Conservation (phyloP, 2,329 filamentous ascomycete species). For the Phoma sp. region DNA sequence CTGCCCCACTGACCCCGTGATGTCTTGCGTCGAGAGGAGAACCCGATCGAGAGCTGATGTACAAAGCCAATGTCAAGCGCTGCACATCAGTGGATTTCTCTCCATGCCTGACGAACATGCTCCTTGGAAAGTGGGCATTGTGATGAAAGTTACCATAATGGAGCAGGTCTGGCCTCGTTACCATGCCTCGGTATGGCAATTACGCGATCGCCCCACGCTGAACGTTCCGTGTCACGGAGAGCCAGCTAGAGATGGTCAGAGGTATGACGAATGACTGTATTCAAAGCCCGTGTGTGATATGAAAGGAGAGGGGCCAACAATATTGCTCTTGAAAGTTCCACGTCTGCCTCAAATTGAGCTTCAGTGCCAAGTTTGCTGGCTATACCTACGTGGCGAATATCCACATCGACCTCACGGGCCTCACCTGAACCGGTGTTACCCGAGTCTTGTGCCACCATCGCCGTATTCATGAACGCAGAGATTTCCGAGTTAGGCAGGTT, state of each 20-base stretch:
- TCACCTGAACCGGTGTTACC: not conserved
- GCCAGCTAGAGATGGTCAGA: not conserved
- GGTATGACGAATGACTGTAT: not conserved
- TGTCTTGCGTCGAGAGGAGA: constrained; percentile 8
- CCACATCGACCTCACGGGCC: not conserved
- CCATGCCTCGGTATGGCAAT: constrained; percentile 2
- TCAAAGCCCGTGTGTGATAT: not conserved
- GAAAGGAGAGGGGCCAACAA: not conserved
- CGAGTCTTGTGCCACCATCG: constrained; percentile 1
- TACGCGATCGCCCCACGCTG: not conserved
- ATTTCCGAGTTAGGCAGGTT: constrained; percentile 6
- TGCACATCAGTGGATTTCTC: constrained; percentile 10
- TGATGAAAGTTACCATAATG: constrained; percentile 9
- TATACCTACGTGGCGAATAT: constrained; percentile 16
- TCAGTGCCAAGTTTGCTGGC: constrained; percentile 1
- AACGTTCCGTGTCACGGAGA: not conserved
- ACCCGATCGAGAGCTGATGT: constrained; percentile 9
- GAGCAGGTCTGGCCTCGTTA: not conserved
- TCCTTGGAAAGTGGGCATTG: not conserved
- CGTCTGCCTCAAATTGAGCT: not conserved
- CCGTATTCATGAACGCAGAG: not conserved
- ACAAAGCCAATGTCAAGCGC: constrained; percentile 13
- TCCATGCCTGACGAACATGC: not conserved
- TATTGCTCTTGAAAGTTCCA: not conserved
- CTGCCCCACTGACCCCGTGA: constrained; percentile 10